Base-by-base conservation (phyloP, 352 stramenopile species). In the Phytophthora macrochlamydospora region DNA sequence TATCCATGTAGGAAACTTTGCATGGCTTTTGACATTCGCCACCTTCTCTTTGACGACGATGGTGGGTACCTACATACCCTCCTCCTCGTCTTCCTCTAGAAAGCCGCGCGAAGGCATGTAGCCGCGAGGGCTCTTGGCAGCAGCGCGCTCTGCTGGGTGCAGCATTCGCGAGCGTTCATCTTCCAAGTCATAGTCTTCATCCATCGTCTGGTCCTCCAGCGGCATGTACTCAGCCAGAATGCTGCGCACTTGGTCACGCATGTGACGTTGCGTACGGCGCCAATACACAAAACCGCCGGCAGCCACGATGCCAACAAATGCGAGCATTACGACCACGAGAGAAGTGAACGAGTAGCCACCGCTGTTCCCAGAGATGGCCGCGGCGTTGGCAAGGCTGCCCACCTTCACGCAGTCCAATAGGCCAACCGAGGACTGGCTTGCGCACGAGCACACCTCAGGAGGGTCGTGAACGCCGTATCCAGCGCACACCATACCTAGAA, bases 151-250 rank as follows among this genome's bases (percentile, higher is more conserved):
- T 14, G 85, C 87, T 1, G 87, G 87, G 64, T 95, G 87, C 59
- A 93, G 74, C 65, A 78, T 75, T 13, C 64, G 76, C 38, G 69
- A 72, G 30, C 56, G 76, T 54, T 82, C 71, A 33, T 85, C 70
- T 59, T 85, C 79, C 60, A 86, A 78, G 56, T 85, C 73, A 50
- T 92, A 86, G 5, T 85, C 70, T 33, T 90, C 85, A 40, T 91
- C 82, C 65, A 92, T 59, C 9, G 88, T 73, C 62, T 95, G 86
- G 64, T 97, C 90, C 62, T 98, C 93, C 28, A 98, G 69, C 44
- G 96, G 96, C 94, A 99, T 98, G 79, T 99, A 99, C 78, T 99
- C 94, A 18, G 96, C 94, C 62, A 99, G 71, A 58, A 99, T 99
- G 49, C 93, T 97, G 62, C 92, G 89, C 48, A 99, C 94, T 71